Percentiles rank a stretch among this genome's conserved stretches.
These are phyloP conservation scores for Phytophthora sp. DNA, from an alignment of 352 stramenopile species.

Conservation along the genomic window DNA sequence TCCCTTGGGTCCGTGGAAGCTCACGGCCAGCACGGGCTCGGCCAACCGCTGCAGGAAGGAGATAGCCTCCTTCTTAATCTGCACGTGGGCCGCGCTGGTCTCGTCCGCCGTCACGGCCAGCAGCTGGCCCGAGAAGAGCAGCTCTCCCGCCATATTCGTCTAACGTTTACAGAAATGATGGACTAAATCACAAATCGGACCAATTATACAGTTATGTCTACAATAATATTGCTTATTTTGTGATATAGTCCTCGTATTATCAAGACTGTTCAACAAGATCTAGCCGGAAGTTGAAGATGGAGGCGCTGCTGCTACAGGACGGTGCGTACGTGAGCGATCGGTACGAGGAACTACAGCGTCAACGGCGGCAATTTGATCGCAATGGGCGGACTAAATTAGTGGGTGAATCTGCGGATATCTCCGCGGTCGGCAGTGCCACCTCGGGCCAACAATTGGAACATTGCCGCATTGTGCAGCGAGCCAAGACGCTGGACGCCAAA, in stretches of 20 bases:
- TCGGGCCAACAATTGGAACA: slow-evolving; percentile 16
- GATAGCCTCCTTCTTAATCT: slow-evolving; percentile 77
- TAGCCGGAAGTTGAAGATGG: slow-evolving; percentile 46
- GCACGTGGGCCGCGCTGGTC: slow-evolving; percentile 45
- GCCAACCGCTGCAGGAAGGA: slow-evolving; percentile 76
- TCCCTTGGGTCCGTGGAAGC: slow-evolving; percentile 62
- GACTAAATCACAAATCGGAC: slow-evolving; percentile 8
- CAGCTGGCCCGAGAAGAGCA: slow-evolving; percentile 73
- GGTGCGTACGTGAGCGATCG: slow-evolving; percentile 54
- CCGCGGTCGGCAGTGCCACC: background rate
- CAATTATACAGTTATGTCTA: background rate
- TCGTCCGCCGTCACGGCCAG: slow-evolving; percentile 55
- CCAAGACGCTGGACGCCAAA: slow-evolving; percentile 34
- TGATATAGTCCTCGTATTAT: slow-evolving; percentile 7
- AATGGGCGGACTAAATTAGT: background rate
- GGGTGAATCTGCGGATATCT: background rate
- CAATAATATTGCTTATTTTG: too few species aligned
- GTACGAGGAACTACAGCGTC: slow-evolving; percentile 46
- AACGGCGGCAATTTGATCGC: slow-evolving; percentile 10
- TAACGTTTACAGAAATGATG: background rate
- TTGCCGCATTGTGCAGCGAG: slow-evolving; percentile 26
- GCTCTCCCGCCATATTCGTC: slow-evolving; percentile 23
- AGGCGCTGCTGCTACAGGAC: slow-evolving; percentile 60
- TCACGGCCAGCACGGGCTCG: slow-evolving; percentile 73
- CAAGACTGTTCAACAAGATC: slow-evolving; percentile 26